A percentile compares a stretch with the other conserved stretches of the same genome.
These are phyloP conservation scores for Aspergillus costaricaensis DNA, from an alignment of 2,329 filamentous ascomycete genomes.

Conservation along the genomic window DNA sequence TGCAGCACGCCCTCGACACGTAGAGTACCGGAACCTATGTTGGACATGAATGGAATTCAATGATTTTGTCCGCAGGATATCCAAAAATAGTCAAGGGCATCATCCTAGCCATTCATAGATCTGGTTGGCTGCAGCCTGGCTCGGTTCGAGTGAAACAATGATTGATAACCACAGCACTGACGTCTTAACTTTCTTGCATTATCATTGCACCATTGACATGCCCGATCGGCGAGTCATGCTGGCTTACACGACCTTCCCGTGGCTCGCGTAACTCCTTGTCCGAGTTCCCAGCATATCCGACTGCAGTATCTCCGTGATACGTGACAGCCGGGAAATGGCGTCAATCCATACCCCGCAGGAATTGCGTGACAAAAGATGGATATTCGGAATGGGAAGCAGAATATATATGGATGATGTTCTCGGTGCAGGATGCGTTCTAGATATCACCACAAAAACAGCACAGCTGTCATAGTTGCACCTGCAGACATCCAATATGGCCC, in stretches of 20 bases:
- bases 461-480: not conserved
- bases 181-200: not conserved
- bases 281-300: not conserved
- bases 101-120: not conserved
- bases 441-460: not conserved
- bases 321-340: not conserved
- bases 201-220: not conserved
- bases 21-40: not conserved
- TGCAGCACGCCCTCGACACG: not conserved
- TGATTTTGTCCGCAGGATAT: not conserved
- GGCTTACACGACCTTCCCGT: not conserved
- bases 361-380: conserved; percentile 24
- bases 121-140: not conserved
- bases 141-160: not conserved
- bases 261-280: not conserved
- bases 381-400: conserved; percentile 12
- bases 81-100: not conserved
- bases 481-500: conserved; percentile 32
- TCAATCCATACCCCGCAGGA: conserved; percentile 25
- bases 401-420: conserved; percentile 11
- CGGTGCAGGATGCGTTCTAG: not conserved
- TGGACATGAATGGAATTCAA: too few relatives aligned
- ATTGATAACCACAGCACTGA: not conserved
- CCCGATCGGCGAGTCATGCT: not conserved
- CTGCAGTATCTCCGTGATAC: not conserved